Evolutionary conservation across 805 yeast species (phyloP), one percentile per base, ranked within the genome.

Genomic region (Jamesozyma piceae): DNA sequence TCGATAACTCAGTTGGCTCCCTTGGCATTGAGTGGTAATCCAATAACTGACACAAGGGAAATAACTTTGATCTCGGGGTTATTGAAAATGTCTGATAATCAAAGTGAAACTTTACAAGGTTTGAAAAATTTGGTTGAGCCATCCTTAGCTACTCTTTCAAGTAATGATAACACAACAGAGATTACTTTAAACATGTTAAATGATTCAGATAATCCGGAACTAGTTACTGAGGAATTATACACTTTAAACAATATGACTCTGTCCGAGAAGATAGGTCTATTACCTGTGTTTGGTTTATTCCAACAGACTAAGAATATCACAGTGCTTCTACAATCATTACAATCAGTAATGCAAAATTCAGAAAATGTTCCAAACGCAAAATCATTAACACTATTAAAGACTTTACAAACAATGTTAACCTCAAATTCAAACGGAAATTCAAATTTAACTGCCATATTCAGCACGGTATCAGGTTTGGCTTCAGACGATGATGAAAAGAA

Each of bases 1-100:
- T 51, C 63, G 9, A 36, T 61, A 20, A 49, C 50, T 4, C 42
- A 45, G 3, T 45, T 59, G 37, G 61, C 62, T 24, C 63, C 65
- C n/a, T 41, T 60, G 40, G 59, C 60, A 17, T 41, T 48, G 10
- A 33, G 50, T 5, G 49, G 49, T 11, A 46, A 42, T 40, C 40
- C 56, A 19, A 35, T 50, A 9, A 29, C 49, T 5, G 36, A 53
- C 24, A 48, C 54, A 5, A 41, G 47, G 17, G 52, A 49, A 32
- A 26, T 53, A 24, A 37, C 45, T 14, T 39, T 40, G n/a, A 47
- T 57, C 17, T 41, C 36, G 37, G 51, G 47, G 27, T 38, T 57
- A 26, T 41, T 48, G n/a, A 37, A 38, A 19, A 10, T 31, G 14
- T 45, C 51, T 1, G 27, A 28, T 28, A 41, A 45, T 35, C 34